These are phyloP conservation scores for Chytriomyces confervae DNA, from an alignment of 192 early-diverging fungal species.

Conservation along the genomic window DNA sequence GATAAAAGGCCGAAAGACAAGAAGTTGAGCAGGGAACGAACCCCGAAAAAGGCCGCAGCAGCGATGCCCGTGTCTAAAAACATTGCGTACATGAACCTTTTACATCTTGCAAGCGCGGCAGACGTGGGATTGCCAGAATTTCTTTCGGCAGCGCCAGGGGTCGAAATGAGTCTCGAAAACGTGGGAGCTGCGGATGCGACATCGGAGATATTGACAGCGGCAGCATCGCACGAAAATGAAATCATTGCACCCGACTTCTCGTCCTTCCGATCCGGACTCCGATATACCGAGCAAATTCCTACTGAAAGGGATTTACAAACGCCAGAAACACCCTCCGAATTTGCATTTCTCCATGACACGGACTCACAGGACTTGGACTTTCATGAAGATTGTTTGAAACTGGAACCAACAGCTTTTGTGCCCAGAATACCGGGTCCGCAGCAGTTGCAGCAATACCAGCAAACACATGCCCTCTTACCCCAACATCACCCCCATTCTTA, in stretches of 20 bases:
- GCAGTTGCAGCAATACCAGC: slow-evolving; percentile 3
- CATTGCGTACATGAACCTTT: not conserved
- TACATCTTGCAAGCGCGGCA: too few species aligned
- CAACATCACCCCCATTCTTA: not conserved
- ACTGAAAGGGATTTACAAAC: too few species aligned
- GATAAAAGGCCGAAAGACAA: not conserved
- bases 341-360: not conserved
- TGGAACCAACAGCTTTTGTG: not conserved
- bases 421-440: not conserved
- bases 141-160: too few species aligned
- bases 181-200: too few species aligned
- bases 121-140: too few species aligned
- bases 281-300: too few species aligned
- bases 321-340: not conserved
- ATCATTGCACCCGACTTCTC: too few species aligned
- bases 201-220: too few species aligned
- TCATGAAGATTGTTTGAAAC: not conserved
- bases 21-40: not conserved
- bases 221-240: too few species aligned
- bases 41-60: not conserved
- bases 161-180: too few species aligned
- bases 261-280: too few species aligned
- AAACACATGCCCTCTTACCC: not conserved
- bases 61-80: not conserved
- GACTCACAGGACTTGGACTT: not conserved